A percentile compares a stretch with the other conserved stretches of the same genome.
phyloP scores from a whole-genome alignment of 306 rosid genomes.

The Carpinus viminea region DNA sequence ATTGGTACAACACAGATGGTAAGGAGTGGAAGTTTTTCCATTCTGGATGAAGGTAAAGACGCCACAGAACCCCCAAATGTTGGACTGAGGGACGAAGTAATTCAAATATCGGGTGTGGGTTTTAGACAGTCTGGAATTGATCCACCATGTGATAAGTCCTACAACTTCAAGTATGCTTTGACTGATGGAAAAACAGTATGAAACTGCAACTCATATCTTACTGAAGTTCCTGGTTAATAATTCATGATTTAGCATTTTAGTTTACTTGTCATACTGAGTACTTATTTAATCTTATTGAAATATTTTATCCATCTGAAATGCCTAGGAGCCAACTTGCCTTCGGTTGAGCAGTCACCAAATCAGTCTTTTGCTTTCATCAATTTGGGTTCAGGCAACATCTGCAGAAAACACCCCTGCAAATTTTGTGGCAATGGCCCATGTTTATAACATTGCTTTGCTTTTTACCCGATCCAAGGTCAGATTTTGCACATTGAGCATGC shows the following conservation, averaged over 20 bases:
- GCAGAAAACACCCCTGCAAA: conserved; percentile 64
- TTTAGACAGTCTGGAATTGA: conserved; percentile 34
- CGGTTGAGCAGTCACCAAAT: conserved; percentile 95
- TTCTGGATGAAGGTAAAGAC: conserved; percentile 36
- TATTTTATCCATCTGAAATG: conserved; percentile 26
- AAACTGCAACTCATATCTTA: conserved; percentile 3
- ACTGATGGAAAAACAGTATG: conserved; percentile 63
- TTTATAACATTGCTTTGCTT: conserved; percentile 70
- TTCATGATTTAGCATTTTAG: not conserved
- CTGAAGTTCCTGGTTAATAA: not conserved
- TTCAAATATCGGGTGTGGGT: conserved; percentile 30
- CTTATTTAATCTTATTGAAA: conserved; percentile 25
- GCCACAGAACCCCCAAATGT: conserved; percentile 36
- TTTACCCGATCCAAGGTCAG: conserved; percentile 84
- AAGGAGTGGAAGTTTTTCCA: conserved; percentile 45
- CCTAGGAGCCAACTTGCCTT: conserved; percentile 74
- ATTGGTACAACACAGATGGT: conserved; percentile 34
- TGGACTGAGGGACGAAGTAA: conserved; percentile 35
- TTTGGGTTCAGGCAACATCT: conserved; percentile 96
- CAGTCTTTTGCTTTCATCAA: conserved; percentile 87
- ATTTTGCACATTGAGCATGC: conserved; percentile 14
- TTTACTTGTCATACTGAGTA: not conserved
- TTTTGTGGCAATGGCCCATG: conserved; percentile 93
- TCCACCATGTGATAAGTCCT: conserved; percentile 35
- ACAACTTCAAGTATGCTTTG: conserved; percentile 45